Base-by-base conservation (phyloP, 2,329 filamentous ascomycete genomes). In the Coleophoma crateriformis region DNA sequence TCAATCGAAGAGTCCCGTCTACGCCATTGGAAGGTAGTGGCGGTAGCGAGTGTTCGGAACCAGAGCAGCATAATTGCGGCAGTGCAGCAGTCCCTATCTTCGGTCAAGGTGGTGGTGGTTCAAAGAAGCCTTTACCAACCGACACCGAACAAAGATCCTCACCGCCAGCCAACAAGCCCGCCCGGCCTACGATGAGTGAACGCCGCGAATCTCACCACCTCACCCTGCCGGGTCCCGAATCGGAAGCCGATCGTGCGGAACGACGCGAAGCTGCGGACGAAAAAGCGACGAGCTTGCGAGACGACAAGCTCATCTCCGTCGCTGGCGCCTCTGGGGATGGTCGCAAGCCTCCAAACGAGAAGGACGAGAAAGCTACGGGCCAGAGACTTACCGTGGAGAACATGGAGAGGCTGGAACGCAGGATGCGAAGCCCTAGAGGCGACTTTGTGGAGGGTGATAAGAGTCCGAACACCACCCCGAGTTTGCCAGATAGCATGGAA, bases 351-450 rank as follows among this genome's bases (percentile, higher is more conserved):
- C 27, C 45, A 19, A 15, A 19, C 12, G 33, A 47, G 7, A 27
- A 27, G 8, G 48, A 43, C 15, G 35, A 37, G 15, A 51, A 22
- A 35, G 15, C 4, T 2, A 15, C 27, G 37, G 70, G 70, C 3
- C 73, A 78, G 48, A 71, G 71, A 5, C 57, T 81, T 53, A 81
- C 77, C 1, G 72, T 77, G 53, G 77, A 77, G 58, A 81, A 81
- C 55, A 65, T 81, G 43, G 75, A 72, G 34, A 75, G 67, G 52
- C 57, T 79, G 41, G 68, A 69, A 15, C 41, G 50, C 65, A 63
- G 50, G 67, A 72, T 39, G 52, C 33, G 11, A 46, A 41, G 34
- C 19, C 39, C 48, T 32, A 33, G 27, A 32, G 34, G 33, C 15
- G 45, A 38, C 8, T 22, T 17, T 19, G 11, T 27, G 12, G 45